Evolutionary conservation across 2,329 filamentous ascomycete species (phyloP), one percentile per base, ranked within the genome.

Genomic region (Hymenoscyphus repandus): DNA sequence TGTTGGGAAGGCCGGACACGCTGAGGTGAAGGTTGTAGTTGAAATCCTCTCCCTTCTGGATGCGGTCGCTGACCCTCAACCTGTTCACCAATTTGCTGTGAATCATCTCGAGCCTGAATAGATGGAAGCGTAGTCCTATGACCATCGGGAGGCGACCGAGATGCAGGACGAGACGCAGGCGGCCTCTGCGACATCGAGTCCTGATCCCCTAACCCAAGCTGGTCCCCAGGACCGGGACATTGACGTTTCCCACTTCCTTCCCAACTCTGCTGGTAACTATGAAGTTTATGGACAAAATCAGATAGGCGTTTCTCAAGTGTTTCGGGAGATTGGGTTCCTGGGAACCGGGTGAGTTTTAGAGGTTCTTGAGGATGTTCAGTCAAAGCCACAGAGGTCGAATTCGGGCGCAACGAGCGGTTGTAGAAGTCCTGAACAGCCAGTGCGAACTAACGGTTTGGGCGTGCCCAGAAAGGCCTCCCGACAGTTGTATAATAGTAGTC

Each of bases 161-260:
- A 77, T 67, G 72, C 69, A 74, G 78, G 74, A 67, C 70, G 74
- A 76, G 77, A 71, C 69, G 72, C 73, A 74, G 74, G 69, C 64
- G 73, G 75, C 72, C 74, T 76, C 74, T 81, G 78, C 72, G 79
- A 82, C 81, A 84, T 84, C 73, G 78, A 76, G 73, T 71, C 71
- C 76, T 74, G 74, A 70, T 79, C 77, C 74, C 78, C 76, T 74
- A 69, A 71, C 68, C 70, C 68, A 69, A 69, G 70, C 66, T 71
- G 69, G 70, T 71, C 73, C 68, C 69, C 69, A 70, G 69, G 71
- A 72, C 72, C 73, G 68, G 73, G 69, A 77, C 80, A 83, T 83
- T 74, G 79, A 80, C 73, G 61, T 63, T 64, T 61, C 51, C 59
- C 63, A 61, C 62, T 65, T 45, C 55, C 63, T 56, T 67, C 62